Conservation (phyloP, 1,139 yeast species). For the Blastobotrys niveus region DNA sequence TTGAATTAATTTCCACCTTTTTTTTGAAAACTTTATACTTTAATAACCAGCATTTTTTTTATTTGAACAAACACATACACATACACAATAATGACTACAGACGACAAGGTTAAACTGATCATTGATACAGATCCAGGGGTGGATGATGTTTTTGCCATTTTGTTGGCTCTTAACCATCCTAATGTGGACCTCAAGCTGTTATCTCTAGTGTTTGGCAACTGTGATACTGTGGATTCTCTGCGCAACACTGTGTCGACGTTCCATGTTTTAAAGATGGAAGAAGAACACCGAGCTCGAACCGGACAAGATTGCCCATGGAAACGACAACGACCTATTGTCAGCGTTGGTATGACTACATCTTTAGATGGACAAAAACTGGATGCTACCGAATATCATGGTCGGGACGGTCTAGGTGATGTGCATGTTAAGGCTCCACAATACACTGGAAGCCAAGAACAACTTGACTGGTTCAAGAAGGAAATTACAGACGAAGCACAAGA, state of each 20-base stretch:
- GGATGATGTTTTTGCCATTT: slow-evolving; percentile 39
- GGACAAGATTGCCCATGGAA: slow-evolving; percentile 25
- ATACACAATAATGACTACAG: slow-evolving; percentile 3
- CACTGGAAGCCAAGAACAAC: slow-evolving; percentile 32
- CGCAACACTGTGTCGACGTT: slow-evolving; percentile 36
- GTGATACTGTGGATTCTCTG: slow-evolving; percentile 34
- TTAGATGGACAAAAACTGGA: slow-evolving; percentile 33
- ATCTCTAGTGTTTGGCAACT: slow-evolving; percentile 40
- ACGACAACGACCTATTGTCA: slow-evolving; percentile 31
- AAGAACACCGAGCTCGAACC: slow-evolving; percentile 23
- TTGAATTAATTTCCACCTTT: no score
- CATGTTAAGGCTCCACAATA: slow-evolving; percentile 35
- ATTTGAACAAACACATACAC: neutral
- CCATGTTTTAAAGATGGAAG: slow-evolving; percentile 33
- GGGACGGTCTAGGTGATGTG: slow-evolving; percentile 40
- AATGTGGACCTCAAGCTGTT: slow-evolving; percentile 34
- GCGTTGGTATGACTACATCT: slow-evolving; percentile 34
- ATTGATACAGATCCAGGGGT: slow-evolving; percentile 42
- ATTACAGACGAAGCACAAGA: slow-evolving; percentile 9
- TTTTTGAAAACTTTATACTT: no score
- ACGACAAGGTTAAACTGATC: slow-evolving; percentile 25
- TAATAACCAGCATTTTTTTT: no score
- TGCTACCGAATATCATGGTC: slow-evolving; percentile 40
- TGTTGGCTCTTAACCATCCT: slow-evolving; percentile 34
- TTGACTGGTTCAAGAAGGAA: slow-evolving; percentile 23